Percentiles rank a stretch among this genome's conserved stretches.
Conservation (phyloP, 768 basidiomycete genomes). For the Boletus subparvulus region DNA sequence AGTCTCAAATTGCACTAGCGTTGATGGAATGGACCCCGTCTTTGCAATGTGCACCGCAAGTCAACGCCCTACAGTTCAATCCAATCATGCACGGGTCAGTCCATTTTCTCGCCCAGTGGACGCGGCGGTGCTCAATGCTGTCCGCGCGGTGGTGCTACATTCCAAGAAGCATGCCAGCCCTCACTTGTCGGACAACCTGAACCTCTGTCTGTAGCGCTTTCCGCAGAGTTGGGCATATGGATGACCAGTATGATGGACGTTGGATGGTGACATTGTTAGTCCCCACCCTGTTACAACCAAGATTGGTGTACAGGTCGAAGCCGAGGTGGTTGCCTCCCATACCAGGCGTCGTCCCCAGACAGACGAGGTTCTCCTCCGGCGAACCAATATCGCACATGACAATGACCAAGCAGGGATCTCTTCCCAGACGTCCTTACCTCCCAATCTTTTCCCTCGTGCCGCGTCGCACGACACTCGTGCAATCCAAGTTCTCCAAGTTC, state of each 20-base stretch:
- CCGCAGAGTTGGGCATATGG: constrained; percentile 58
- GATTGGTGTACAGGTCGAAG: constrained; percentile 43
- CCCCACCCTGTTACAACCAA: constrained; percentile 36
- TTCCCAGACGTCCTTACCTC: constrained; percentile 25
- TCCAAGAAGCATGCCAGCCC: constrained; percentile 66
- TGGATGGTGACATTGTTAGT: constrained; percentile 35
- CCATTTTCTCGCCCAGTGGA: constrained; percentile 48
- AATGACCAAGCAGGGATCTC: constrained; percentile 34
- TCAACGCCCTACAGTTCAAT: constrained; percentile 42
- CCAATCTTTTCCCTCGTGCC: constrained; percentile 23
- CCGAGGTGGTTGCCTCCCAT: constrained; percentile 15
- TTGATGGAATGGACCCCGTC: constrained; percentile 85
- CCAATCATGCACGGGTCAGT: constrained; percentile 49
- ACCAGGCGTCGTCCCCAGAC: constrained; percentile 41
- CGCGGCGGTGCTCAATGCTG: constrained; percentile 53
- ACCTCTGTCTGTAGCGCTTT: constrained; percentile 68
- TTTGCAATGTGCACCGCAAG: constrained; percentile 75
- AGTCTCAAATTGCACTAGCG: constrained; percentile 62
- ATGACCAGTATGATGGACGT: constrained; percentile 52
- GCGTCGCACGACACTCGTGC: constrained; percentile 49
- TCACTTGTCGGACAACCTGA: constrained; percentile 73
- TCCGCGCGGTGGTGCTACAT: constrained; percentile 63
- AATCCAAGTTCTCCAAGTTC: constrained; percentile 40
- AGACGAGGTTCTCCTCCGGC: constrained; percentile 37
- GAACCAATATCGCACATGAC: constrained; percentile 38